phyloP scores from a whole-genome alignment of 2,329 filamentous ascomycete species.

The Penicillium oxalicum region DNA sequence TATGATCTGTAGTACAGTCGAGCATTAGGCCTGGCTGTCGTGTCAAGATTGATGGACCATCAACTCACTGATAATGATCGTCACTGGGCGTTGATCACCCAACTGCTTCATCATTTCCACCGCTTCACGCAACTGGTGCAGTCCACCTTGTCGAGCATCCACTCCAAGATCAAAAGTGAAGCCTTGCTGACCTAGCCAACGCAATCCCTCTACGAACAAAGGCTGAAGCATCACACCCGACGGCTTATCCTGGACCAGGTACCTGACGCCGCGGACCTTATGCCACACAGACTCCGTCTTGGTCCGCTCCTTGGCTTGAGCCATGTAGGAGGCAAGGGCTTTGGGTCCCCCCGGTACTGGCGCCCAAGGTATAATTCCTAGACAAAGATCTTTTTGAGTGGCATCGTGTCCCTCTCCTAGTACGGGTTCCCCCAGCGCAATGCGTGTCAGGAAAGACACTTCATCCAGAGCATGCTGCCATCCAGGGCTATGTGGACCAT shows the following conservation, averaged over 20 bases:
- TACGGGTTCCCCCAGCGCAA: constrained; percentile 56
- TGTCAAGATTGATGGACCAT: not conserved
- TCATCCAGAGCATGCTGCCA: constrained; percentile 67
- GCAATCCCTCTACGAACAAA: constrained; percentile 60
- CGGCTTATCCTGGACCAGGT: constrained; percentile 73
- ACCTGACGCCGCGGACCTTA: constrained; percentile 72
- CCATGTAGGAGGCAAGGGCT: constrained; percentile 61
- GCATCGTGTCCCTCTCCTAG: constrained; percentile 54
- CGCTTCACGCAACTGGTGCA: constrained; percentile 65
- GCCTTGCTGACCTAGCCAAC: constrained; percentile 57
- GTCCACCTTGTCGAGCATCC: constrained; percentile 70
- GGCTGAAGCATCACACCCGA: constrained; percentile 58
- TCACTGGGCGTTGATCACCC: constrained; percentile 49
- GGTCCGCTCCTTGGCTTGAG: constrained; percentile 47
- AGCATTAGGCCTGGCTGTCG: too few relatives aligned
- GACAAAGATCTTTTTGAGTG: constrained; percentile 51
- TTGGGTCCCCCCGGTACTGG: constrained; percentile 62
- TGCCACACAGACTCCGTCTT: constrained; percentile 58
- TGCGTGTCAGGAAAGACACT: constrained; percentile 60
- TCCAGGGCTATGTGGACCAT: constrained; percentile 40
- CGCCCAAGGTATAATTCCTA: constrained; percentile 79
- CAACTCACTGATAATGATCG: constrained; percentile 60
- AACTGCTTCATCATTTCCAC: constrained; percentile 64
- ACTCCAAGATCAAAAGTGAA: constrained; percentile 78
- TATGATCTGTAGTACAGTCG: constrained; percentile 57